Evolutionary conservation across 2,329 filamentous ascomycete species (phyloP), one percentile per base, ranked within the genome.

Genomic region (Pseudomassariella vexata): DNA sequence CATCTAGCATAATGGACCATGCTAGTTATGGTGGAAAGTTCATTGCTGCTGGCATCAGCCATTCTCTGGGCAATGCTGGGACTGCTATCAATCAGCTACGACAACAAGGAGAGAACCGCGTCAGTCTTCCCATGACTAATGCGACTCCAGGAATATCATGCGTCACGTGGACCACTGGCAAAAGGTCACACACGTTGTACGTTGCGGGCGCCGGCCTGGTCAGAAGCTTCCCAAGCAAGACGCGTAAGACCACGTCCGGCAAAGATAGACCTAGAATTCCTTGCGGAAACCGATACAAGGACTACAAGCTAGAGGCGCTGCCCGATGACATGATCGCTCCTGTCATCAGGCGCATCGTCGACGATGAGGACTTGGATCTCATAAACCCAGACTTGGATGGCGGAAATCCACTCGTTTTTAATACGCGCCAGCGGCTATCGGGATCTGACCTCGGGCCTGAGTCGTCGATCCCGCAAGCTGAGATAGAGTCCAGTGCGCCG

Each of bases 401-500:
- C 2, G 70, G 68, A 11, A 71, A 73, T 41, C 73, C 70, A 1
- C 49, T 75, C 49, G 66, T 74, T 34, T 65, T 67, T 40, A 67
- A 63, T 39, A 61, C 42, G 48, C 62, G 55, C 46, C 56, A 55
- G 34, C 59, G 57, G 43, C 47, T 59, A 48, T 52, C 33, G 55
- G 49, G 46, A 48, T 42, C 43, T 45, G 65, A 61, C 48, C 61
- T 56, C 48, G 63, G 58, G 34, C 72, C 65, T 54, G 82, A 66
- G 57, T 85, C 62, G 54, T 83, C 63, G 53, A 89, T 76, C 35
- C 77, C 78, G 1, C 76, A 81, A 42, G 87, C 86, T 5, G 89
- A 95, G 63, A 94, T 95, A 43, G 92, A 98, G 53, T 95, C 90
- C 2, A 95, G 90, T 50, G 85, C 89, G 5, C 87, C 90, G 3